Evolutionary conservation across 257 asterid genomes (phyloP), one percentile per base, ranked within the genome.

Genomic region (Solanum dulcamara): DNA sequence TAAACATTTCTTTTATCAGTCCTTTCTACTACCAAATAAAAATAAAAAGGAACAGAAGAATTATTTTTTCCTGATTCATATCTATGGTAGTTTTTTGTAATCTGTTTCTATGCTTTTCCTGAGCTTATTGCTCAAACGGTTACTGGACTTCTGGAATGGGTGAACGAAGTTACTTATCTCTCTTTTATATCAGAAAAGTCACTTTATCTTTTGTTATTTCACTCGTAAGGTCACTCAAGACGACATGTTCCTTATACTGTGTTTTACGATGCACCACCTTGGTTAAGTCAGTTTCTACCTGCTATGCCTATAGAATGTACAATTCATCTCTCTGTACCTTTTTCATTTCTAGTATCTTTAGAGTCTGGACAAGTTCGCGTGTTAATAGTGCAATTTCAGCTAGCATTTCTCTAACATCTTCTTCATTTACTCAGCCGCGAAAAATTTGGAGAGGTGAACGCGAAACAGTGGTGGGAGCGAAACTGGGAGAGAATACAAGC

Each of bases 401-500:
- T 15, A 28, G 26, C 14, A 46, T 48, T 79, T 48, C 33, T 81
- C 33, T 32, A 32, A 26, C 59, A 20, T 83, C 0, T n/a, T 37
- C 64, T 57, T 86, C 50, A 28, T 60, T 8, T 48, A 68, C 51
- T 37, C 87, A 87, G 87, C 44, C 87, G 87, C 1, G 89, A 87
- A 71, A 85, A 60, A 82, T 87, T 84, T 59, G 89, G 89, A 32
- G 89, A 84, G 77, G 80, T 67, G 66, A 35, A 87, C 17, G 89
- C 85, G 14, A 87, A 84, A 67, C 83, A 24, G 28, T 87, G 89
- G 89, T 84, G 85, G 89, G 89, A 87, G 66, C 40, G 46, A 51
- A 87, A 87, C 85, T 84, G 85, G 83, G 87, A 80, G 68, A 84
- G 89, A 70, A 81, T 87, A 80, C 89, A 80, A 84, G 82, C 32